Base-by-base conservation (phyloP, 1,284 basidiomycete genomes). In the Cryptococcus sp. region DNA sequence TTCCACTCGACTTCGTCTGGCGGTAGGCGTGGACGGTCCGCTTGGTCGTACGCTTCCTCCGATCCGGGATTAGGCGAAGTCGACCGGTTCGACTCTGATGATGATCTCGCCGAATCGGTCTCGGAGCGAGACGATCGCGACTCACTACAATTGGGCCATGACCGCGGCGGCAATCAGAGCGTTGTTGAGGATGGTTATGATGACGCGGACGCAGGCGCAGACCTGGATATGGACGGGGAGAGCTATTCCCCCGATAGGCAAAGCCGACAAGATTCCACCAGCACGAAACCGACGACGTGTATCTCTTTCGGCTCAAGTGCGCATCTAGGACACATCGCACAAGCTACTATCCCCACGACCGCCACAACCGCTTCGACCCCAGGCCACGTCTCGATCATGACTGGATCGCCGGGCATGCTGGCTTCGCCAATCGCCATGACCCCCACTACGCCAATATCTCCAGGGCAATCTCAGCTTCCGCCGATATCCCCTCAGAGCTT, bases 271-370 rank as follows among this genome's bases (percentile, higher is more conserved):
- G 66, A 70, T 55, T 68, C 72, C 44, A 63, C 91, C 0, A 92
- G 90, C 71, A 98, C 94, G 5, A 97, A 97, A 77, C 94, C 93
- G 2, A 98, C 94, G 2, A 98, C 94, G 0, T 78, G 96, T 25
- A 83, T 96, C 46, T 93, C 90, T 66, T 85, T 95, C 60, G 93
- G 97, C 70, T 79, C 91, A 17, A 84, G 84, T 44, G 84, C 86
- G 6, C 86, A 85, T 60, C 86, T 91, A 82, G 93, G 88, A 8
- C 93, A 93, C 78, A 97, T 96, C 65, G 93, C 93, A 4, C 89
- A 94, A 72, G 88, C 88, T 87, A 35, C 2, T 35, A 13, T 13
- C 13, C 31, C 88, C 87, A 35, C 8, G 7, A 13, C 31, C 13
- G 8, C 31, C 13, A 62, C 52, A 40, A 60, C 66, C 41, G 54